These are phyloP conservation scores for Groenewaldozyma tartarivorans DNA, from an alignment of 805 yeast genomes.

Conservation along the genomic window DNA sequence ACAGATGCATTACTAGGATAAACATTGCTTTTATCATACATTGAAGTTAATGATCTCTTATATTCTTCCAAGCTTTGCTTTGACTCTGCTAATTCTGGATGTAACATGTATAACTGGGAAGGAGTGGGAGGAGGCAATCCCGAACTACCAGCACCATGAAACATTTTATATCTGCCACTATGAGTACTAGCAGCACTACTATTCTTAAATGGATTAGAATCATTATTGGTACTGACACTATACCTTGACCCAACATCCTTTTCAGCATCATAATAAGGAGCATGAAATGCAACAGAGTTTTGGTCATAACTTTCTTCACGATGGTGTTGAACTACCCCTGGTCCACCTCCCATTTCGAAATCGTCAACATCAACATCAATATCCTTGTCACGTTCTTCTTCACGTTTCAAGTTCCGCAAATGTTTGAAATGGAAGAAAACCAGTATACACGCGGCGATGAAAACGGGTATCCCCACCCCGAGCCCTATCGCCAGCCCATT, in stretches of 20 bases:
- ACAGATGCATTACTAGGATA: slow-evolving; percentile 10
- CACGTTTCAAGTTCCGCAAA: slow-evolving; percentile 24
- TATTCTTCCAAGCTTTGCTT: slow-evolving; percentile 19
- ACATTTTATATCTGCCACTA: neutral
- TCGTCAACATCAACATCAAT: slow-evolving; percentile 29
- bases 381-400: slow-evolving; percentile 27
- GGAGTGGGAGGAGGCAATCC: neutral
- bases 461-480: slow-evolving; percentile 33
- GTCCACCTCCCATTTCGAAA: slow-evolving; percentile 12
- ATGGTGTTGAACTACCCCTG: neutral
- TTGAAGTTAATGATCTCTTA: slow-evolving; percentile 16
- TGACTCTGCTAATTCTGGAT: slow-evolving; percentile 15
- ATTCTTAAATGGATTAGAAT: neutral
- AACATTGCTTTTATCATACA: slow-evolving; percentile 9
- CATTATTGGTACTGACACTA: slow-evolving; percentile 1
- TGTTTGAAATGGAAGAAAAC: slow-evolving; percentile 26
- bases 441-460: slow-evolving; percentile 23
- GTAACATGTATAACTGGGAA: slow-evolving; percentile 13
- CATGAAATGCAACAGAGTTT: neutral
- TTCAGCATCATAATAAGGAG: neutral
- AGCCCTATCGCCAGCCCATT: slow-evolving; percentile 24
- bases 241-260: neutral
- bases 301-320: neutral
- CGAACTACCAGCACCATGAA: neutral
- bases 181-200: neutral